These are phyloP conservation scores for Lomentospora prolificans DNA, from an alignment of 2,329 filamentous ascomycete species.

Conservation along the genomic window DNA sequence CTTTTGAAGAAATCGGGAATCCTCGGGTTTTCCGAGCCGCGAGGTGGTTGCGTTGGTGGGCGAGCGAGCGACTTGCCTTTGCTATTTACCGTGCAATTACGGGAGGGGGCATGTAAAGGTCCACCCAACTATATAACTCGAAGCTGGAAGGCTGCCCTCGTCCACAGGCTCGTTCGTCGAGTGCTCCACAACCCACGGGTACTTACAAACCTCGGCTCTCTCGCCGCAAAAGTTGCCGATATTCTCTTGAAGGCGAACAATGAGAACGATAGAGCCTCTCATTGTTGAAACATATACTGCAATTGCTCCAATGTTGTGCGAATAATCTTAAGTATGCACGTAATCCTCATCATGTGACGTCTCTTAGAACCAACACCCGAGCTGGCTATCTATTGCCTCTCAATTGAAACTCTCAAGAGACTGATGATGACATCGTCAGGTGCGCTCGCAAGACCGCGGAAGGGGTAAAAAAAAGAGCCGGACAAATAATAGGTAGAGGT, in stretches of 20 bases:
- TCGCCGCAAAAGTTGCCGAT: not conserved
- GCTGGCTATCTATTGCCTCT: not conserved
- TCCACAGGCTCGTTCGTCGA: not conserved
- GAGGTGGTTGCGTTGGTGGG: not conserved
- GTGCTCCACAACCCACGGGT: not conserved
- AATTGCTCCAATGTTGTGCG: not conserved
- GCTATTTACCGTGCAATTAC: not conserved
- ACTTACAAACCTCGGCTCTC: conserved; percentile 1
- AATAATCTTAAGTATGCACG: too few relatives aligned
- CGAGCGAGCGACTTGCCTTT: not conserved
- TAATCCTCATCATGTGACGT: too few relatives aligned
- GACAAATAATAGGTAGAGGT: not conserved
- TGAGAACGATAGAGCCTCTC: not conserved
- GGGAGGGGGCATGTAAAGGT: not conserved
- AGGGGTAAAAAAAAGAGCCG: not conserved
- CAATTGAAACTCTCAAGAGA: not conserved
- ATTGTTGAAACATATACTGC: too few relatives aligned
- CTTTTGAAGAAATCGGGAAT: not conserved
- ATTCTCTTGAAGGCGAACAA: not conserved
- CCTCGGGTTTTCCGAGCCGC: not conserved
- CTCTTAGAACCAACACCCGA: not conserved
- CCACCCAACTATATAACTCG: not conserved
- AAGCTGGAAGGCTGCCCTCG: not conserved
- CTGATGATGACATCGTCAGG: not conserved
- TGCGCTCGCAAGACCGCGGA: not conserved